Evolutionary conservation across 768 basidiomycete genomes (phyloP), one percentile per base, ranked within the genome.

Genomic region (Saitozyma podzolica): DNA sequence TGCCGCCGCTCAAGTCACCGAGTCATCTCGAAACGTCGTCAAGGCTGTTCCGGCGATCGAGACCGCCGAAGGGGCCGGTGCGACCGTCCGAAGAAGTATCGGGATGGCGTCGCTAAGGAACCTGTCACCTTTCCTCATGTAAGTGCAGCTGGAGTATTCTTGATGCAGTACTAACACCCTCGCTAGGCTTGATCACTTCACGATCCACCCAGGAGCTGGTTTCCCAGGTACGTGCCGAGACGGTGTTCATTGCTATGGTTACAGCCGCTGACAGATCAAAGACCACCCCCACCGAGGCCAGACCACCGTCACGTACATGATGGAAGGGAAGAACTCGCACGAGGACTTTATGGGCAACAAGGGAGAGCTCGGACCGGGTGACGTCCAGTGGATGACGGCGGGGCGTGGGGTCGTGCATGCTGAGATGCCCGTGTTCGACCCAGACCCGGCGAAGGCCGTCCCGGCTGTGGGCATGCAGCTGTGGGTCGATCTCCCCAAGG

Each of bases 371-470:
- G 75, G 75, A 17, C 63, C 87, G 9, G 94, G 94, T 4, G 95
- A 92, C 54, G 88, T 96, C 1, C 94, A 97, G 74, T 96, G 93
- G 91, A 95, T 95, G 93, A 77, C 77, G 40, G 81, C 80, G 4
- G 78, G 78, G 5, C 56, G 67, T 50, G 79, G 77, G 0, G 72
- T 74, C 61, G 65, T 76, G 69, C 75, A 76, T 57, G 57, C 70
- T 39, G 72, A 82, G 81, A 96, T 96, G 90, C 95, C 95, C 2
- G 83, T 92, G 6, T 87, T 89, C 62, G 85, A 83, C 0, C 76
- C 79, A 0, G 89, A 88, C 13, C 67, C 72, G 17, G 48, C 47
- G 0, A 68, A 67, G 41, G 70, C 82, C 0, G 87, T 89, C 0
- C 87, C 90, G 54, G 90, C 92, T 2, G 83, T 84, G 40, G 94